These are phyloP conservation scores for Eucalyptus lansdowneana DNA, from an alignment of 345 rosid species.

Conservation along the genomic window DNA sequence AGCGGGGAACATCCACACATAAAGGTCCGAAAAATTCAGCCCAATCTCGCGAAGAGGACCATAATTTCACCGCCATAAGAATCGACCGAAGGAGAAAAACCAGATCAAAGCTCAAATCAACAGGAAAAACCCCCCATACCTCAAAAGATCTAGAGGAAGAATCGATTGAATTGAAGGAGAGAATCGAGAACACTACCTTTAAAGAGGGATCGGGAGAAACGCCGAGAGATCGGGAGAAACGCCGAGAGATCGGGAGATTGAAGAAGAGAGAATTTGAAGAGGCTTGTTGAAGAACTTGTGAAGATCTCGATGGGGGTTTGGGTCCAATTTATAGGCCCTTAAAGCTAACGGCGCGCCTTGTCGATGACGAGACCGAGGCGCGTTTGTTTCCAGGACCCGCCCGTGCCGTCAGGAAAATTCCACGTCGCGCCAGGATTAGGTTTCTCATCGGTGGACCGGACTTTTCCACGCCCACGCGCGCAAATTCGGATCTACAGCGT, in stretches of 20 bases:
- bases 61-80: background rate
- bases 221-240: background rate
- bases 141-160: background rate
- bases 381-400: background rate
- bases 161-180: background rate
- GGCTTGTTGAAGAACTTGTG: background rate
- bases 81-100: background rate
- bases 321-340: background rate
- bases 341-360: background rate
- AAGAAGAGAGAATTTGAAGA: background rate
- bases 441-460: background rate
- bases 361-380: background rate
- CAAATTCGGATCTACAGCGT: background rate
- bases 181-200: background rate
- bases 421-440: background rate
- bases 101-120: background rate
- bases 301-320: fast-evolving
- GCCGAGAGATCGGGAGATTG: background rate
- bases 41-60: background rate
- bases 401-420: background rate
- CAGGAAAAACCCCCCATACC: fast-evolving
- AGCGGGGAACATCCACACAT: background rate
- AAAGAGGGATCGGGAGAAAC: background rate
- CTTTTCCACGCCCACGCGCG: background rate
- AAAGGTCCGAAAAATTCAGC: background rate